phyloP scores from a whole-genome alignment of 495 filamentous ascomycete species.

The Hyaloscypha bicolor region DNA sequence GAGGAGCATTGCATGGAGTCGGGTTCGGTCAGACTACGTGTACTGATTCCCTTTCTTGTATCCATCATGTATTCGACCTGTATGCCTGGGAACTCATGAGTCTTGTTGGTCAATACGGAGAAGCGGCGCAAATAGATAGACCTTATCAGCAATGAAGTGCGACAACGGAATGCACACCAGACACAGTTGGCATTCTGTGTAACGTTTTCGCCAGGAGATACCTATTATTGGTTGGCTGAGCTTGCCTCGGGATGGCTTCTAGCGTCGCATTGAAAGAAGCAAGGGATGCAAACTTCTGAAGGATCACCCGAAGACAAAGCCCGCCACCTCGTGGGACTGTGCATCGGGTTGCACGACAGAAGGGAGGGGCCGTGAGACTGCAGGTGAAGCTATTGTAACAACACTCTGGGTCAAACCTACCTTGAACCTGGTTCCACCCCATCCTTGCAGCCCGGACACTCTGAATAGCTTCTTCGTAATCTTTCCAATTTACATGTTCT shows the following conservation, averaged over 20 bases:
- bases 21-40: not conserved
- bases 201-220: too few relatives aligned
- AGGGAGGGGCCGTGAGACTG: not conserved
- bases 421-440: not conserved
- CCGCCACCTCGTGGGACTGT: not conserved
- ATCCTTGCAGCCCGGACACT: not conserved
- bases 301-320: not conserved
- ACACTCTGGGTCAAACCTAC: not conserved
- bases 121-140: slow-evolving; percentile 14
- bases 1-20: slow-evolving; percentile 8
- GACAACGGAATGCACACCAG: slow-evolving; percentile 8
- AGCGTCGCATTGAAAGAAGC: too few relatives aligned
- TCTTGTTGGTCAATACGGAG: not conserved
- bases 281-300: too few relatives aligned
- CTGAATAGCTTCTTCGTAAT: too few relatives aligned
- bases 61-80: not conserved
- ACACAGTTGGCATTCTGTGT: not conserved
- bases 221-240: too few relatives aligned
- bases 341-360: not conserved
- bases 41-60: not conserved
- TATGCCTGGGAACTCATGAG: not conserved
- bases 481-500: too few relatives aligned
- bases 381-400: not conserved
- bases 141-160: slow-evolving; percentile 21
- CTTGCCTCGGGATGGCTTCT: too few relatives aligned